phyloP scores from a whole-genome alignment of 164 flowering plant genomes.

The Chimonanthus praecox region DNA sequence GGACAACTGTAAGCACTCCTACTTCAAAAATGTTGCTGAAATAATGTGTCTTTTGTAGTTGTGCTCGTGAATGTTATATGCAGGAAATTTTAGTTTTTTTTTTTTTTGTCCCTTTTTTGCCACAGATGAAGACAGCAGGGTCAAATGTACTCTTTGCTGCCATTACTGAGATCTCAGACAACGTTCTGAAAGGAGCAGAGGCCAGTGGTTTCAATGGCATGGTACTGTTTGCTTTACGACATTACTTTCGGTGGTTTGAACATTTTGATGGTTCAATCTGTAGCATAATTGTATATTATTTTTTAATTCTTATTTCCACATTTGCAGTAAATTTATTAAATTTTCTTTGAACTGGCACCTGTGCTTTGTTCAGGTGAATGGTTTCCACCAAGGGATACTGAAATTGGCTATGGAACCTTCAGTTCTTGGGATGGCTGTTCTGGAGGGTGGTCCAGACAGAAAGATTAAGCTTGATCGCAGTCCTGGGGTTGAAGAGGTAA shows the following conservation, averaged over 20 bases:
- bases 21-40: neutral
- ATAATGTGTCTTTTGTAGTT: neutral
- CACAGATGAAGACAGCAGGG: slow-evolving; percentile 84
- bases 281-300: neutral
- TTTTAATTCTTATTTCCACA: neutral
- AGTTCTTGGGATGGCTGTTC: slow-evolving; percentile 62
- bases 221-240: slow-evolving; percentile 36
- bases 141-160: slow-evolving; percentile 87
- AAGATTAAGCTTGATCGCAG: slow-evolving; percentile 78
- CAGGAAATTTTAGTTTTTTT: neutral
- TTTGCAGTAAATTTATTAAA: neutral
- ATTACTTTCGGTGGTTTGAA: neutral
- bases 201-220: slow-evolving; percentile 83
- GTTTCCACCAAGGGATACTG: slow-evolving; percentile 92
- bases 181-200: slow-evolving; percentile 90
- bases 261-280: slow-evolving; percentile 1
- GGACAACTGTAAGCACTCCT: slow-evolving; percentile 62
- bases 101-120: neutral
- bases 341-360: neutral
- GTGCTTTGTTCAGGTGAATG: slow-evolving; percentile 47
- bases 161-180: slow-evolving; percentile 86
- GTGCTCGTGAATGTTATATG: slow-evolving; percentile 1
- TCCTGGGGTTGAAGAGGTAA: slow-evolving; percentile 92
- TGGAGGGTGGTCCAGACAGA: slow-evolving; percentile 96
- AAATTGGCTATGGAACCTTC: slow-evolving; percentile 96